These are phyloP conservation scores for Tolypocladium amazonense DNA, from an alignment of 2,329 filamentous ascomycete genomes.

Conservation along the genomic window DNA sequence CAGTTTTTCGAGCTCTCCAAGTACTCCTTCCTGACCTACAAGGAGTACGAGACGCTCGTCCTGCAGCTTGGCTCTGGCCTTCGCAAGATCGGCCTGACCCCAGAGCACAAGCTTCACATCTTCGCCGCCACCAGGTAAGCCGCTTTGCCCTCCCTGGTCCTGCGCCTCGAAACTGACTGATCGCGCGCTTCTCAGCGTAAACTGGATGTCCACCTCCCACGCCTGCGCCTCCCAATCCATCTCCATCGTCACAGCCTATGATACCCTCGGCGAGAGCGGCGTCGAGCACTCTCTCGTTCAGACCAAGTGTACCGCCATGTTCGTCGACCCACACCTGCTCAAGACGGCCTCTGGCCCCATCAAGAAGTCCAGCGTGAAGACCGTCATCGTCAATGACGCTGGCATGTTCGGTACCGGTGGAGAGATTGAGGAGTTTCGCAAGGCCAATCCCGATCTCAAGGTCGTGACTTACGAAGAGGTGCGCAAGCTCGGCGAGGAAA, in stretches of 20 bases:
- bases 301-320: conserved; percentile 73
- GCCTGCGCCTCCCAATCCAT: conserved; percentile 72
- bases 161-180: background rate
- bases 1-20: conserved; percentile 74
- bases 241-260: conserved; percentile 88
- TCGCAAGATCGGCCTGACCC: conserved; percentile 60
- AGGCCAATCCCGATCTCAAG: conserved; percentile 41
- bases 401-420: conserved; percentile 38
- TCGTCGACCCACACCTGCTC: conserved; percentile 71
- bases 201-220: conserved; percentile 80
- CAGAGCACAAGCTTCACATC: conserved; percentile 62
- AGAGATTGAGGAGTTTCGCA: conserved; percentile 45
- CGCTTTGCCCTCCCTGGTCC: background rate
- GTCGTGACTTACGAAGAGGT: conserved; percentile 47
- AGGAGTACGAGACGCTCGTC: conserved; percentile 63
- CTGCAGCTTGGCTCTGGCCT: conserved; percentile 63
- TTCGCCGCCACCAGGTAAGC: conserved; percentile 72
- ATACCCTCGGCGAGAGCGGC: conserved; percentile 77
- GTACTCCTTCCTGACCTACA: conserved; percentile 68
- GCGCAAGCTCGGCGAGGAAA: conserved; percentile 49
- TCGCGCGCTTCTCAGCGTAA: conserved; percentile 37
- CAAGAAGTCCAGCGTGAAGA: conserved; percentile 44
- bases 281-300: conserved; percentile 79
- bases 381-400: conserved; percentile 52
- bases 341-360: conserved; percentile 47